Evolutionary conservation across 164 flowering plant genomes (phyloP).

Genomic region (Aristolochia californica): DNA sequence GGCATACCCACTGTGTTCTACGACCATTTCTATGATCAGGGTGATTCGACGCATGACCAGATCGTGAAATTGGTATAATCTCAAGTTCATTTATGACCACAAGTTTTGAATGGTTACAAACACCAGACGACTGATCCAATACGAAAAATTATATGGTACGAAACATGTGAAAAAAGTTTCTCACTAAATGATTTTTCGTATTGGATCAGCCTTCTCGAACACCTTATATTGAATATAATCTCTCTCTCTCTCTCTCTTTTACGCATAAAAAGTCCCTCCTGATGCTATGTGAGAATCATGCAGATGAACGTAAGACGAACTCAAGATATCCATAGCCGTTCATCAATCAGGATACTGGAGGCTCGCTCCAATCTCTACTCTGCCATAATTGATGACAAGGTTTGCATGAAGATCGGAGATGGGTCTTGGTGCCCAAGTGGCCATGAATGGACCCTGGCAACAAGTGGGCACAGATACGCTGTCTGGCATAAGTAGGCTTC

Average conservation of each 20-base stretch:
- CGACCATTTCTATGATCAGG: conserved; percentile 90
- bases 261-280: background rate
- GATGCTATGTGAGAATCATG: background rate
- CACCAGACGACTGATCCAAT: no score
- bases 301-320: conserved; percentile 60
- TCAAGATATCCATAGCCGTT: conserved; percentile 64
- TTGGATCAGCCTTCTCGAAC: no score
- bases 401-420: conserved; percentile 85
- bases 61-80: conserved; percentile 76
- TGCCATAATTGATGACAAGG: conserved; percentile 60
- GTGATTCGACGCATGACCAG: conserved; percentile 53
- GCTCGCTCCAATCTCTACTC: conserved; percentile 73
- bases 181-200: no score
- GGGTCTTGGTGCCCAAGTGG: conserved; percentile 86
- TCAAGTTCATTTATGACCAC: background rate
- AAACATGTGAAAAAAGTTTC: no score
- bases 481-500: conserved; percentile 57
- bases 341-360: conserved; percentile 56
- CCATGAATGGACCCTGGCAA: conserved; percentile 71
- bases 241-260: background rate
- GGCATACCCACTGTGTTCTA: conserved; percentile 83
- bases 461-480: conserved; percentile 70
- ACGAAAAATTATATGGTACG: no score
- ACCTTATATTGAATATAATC: no score
- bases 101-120: background rate